Percentiles rank a stretch among this genome's conserved stretches.
phyloP scores from a whole-genome alignment of 768 basidiomycete genomes.

The Tubosaeta sp. region DNA sequence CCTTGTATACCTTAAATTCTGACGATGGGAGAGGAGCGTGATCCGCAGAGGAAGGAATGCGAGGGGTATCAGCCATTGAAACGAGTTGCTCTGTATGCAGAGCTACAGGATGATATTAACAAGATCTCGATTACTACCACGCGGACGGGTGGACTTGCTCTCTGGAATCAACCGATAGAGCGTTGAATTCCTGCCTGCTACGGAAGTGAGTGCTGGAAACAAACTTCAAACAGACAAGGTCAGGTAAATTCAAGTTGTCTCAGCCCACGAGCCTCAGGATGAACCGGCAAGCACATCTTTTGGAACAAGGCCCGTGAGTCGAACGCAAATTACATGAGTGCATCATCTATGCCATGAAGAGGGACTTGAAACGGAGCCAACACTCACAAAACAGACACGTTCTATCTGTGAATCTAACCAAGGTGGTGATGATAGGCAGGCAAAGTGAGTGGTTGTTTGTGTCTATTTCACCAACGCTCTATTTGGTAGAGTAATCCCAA shows the following conservation, averaged over 20 bases:
- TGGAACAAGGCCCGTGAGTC: conserved; percentile 57
- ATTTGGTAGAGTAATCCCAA: not conserved
- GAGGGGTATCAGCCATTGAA: conserved; percentile 26
- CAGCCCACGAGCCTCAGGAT: conserved; percentile 65
- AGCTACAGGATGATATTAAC: conserved; percentile 16
- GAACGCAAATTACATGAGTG: conserved; percentile 86
- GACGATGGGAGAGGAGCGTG: conserved; percentile 8
- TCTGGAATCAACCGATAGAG: conserved; percentile 2
- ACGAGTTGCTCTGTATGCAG: conserved; percentile 8
- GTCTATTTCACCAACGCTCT: conserved; percentile 5
- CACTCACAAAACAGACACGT: conserved; percentile 12
- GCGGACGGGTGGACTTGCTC: conserved; percentile 9
- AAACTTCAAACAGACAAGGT: conserved; percentile 15
- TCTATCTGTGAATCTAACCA: not conserved
- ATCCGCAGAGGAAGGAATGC: conserved; percentile 1
- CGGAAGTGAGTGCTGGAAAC: conserved; percentile 5
- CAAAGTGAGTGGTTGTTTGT: conserved; percentile 9
- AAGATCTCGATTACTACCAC: conserved; percentile 9
- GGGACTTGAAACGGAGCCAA: not conserved
- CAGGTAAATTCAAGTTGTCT: conserved; percentile 61
- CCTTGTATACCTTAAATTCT: conserved; percentile 48
- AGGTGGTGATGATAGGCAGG: not conserved
- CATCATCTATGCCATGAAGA: conserved; percentile 42
- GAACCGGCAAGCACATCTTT: conserved; percentile 75
- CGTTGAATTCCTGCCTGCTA: not conserved